phyloP scores from a whole-genome alignment of 169 alveolate species.

The Plasmodium adleri region DNA sequence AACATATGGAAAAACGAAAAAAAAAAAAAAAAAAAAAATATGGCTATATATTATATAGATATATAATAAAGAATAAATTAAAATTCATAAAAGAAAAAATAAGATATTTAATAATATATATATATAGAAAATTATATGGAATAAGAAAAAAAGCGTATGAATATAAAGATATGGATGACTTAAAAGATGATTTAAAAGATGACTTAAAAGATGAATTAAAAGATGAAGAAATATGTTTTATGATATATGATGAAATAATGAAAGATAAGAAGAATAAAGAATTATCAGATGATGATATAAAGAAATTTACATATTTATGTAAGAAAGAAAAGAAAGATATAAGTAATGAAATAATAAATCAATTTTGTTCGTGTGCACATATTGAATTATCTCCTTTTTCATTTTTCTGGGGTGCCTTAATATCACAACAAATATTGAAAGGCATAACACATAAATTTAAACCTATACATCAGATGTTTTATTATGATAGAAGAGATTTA shows the following conservation, averaged over 20 bases:
- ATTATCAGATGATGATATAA: conserved; percentile 8
- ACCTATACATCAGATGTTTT: conserved; percentile 61
- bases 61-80: too few relatives aligned
- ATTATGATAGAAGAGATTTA: conserved; percentile 55
- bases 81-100: too few relatives aligned
- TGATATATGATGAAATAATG: conserved; percentile 63
- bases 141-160: too few relatives aligned
- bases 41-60: not conserved
- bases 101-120: too few relatives aligned
- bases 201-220: not conserved
- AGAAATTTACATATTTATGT: conserved; percentile 37
- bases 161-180: not conserved
- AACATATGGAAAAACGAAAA: conserved; percentile 10
- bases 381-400: conserved; percentile 72
- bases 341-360: conserved; percentile 26
- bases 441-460: conserved; percentile 43
- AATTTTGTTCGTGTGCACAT: conserved; percentile 55
- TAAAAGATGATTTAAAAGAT: not conserved
- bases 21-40: conserved; percentile 16
- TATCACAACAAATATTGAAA: conserved; percentile 66
- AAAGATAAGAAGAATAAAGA: conserved; percentile 20
- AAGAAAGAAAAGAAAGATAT: conserved; percentile 54
- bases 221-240: conserved; percentile 65
- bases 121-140: too few relatives aligned
- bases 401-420: conserved; percentile 39